Base-by-base conservation (phyloP, 2,329 filamentous ascomycete genomes). In the Chaetomium sp. region DNA sequence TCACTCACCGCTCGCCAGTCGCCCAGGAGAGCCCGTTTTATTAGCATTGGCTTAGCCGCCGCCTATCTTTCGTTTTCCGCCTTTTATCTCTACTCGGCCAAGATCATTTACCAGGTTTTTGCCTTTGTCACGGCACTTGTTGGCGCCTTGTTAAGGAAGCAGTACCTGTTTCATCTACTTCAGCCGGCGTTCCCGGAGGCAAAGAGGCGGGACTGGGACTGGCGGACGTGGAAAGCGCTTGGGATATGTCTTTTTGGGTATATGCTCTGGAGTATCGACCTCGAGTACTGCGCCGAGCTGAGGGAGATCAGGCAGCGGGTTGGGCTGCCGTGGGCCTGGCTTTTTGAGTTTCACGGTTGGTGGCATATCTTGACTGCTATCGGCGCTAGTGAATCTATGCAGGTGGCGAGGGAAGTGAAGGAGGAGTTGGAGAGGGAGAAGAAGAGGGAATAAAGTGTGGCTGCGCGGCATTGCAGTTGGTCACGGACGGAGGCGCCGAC, bases 351-450 rank as follows among this genome's bases (percentile, higher is more conserved):
- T 16, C 86, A 88, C 70, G 86, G 85, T 0, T 88, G 85, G 86
- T 88, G 86, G 86, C 86, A 88, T 69, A 74, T 88, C 19, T 74
- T 87, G 29, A 88, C 85, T 0, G 86, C 83, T 0, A 75, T 85
- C 23, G 81, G 83, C 0, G 84, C 85, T 4, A 79, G 78, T 27
- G 71, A 72, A 55, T 78, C 77, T 51, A 80, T 80, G 73, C 67
- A 75, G 63, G 63, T 76, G 29, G 70, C 74, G 13, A 71, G 76
- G 64, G 74, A 76, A 53, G 58, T 75, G 19, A 51, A 55, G 29
- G 60, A 63, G 38, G 64, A 66, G 58, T 16, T 53, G 42, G 50
- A 63, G 49, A 33, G 38, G 10, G 64, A 59, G 55, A 59, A 21
- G 47, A 50, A 53, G 49, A 35, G 29, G 27, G 31, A 55, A 29